Evolutionary conservation across 495 filamentous ascomycete genomes (phyloP), one percentile per base, ranked within the genome.

Genomic region (Penicillium riverlandense): DNA sequence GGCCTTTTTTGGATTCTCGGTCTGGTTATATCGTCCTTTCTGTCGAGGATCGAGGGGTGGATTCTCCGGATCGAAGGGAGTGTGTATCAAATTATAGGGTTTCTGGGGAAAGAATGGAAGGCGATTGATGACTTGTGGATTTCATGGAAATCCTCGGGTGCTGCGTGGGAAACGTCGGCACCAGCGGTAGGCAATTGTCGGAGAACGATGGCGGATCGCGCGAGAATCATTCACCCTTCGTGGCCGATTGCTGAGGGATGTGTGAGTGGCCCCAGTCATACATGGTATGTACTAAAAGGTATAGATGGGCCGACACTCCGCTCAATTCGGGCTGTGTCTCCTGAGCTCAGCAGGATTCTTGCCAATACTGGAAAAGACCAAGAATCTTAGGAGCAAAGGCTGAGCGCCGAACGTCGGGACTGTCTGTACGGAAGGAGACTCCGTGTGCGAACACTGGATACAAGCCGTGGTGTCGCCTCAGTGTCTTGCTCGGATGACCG

Each of bases 211-310:
- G 53, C 53, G 51, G 50, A 48, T 54, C 45, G 37, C 22, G 39
- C 33, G 50, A 60, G 49, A 48, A 59, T 62, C 51, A 47, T 59
- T 52, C 46, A 48, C 45, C 44, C 45, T 49, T 52, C 44, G 41
- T 51, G 45, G 49, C 57, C 49, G 53, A 50, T 54, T 57, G 59
- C 62, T 45, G 53, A 57, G 37, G 36, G 41, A 41, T 55, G 46
- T 50, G 44, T 50, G 50, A 49, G 52, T 45, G 59, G 58, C 50
- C 47, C 48, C 48, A 44, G 47, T 54, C 37, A 54, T 60, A 55
- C 52, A 47, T 49, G 43, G 40, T 52, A 43, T 52, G 58, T 57
- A 58, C 65, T 56, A 57, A 62, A 51, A 50, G 45, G 59, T 55
- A 57, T 57, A 42, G 58, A 56, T 42, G 53, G 49, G 45, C 54